Evolutionary conservation across 129 eudicot species (phyloP), one percentile per base, ranked within the genome.

Genomic region (Mikania micrantha): DNA sequence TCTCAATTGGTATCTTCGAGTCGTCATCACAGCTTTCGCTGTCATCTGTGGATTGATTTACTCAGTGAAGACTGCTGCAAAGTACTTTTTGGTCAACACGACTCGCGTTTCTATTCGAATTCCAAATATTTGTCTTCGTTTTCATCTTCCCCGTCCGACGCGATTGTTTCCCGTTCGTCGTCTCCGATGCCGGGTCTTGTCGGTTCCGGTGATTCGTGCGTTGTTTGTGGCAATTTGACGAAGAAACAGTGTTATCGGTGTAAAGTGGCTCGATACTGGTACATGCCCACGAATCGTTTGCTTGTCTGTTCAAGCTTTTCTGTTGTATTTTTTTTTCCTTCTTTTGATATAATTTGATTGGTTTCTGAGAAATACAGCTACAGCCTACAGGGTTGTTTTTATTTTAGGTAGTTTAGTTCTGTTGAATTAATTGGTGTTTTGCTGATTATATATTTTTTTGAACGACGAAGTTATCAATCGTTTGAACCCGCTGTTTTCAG

Each of bases 251-350:
- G 97, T 69, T 52, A 95, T 21, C 73, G 84, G 25, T 90, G 97
- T 77, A 90, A 90, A 78, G 61, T 57, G 45, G 90, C 74, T 60
- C 80, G 76, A 71, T 90, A 90, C 61, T 90, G 97, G 97, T 90
- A 82, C 9, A 66, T 35, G 11, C 16, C 32, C 24, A 20, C 2
- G 1, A 52, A 52, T 3, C 25, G 15, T 31, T 59, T 6, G n/a
- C 31, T 31, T 31, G 7, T 17, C 7, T 29, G n/a, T n/a, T n/a
- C n/a, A n/a, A n/a, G n/a, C n/a, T n/a, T 47, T 25, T 9, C 8
- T 4, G 44, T 69, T 32, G 4, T 32, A 2, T 32, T 32, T 2
- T 21, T 35, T 20, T 29, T 67, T 0, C 16, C 15, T 19, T 2
- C 11, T 42, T 67, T 5, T 2, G 36, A 32, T 4, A 19, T 47